These are phyloP conservation scores for Aegle marmelos DNA, from an alignment of 345 rosid genomes.

Conservation along the genomic window DNA sequence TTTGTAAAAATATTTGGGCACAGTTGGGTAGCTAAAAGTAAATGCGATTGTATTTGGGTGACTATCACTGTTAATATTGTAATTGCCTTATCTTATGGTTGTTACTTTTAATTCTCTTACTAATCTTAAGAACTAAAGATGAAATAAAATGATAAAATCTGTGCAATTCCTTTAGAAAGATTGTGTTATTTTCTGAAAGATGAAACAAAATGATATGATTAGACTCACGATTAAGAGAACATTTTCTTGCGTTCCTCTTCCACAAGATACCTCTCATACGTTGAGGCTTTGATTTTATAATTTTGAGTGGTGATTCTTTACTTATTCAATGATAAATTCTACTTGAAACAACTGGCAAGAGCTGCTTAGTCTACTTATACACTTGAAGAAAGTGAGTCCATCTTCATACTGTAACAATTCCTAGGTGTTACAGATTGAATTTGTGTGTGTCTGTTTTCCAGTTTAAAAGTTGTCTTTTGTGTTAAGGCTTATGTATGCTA, in stretches of 20 bases:
- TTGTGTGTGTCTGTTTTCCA: neutral
- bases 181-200: neutral
- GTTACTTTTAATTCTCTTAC: neutral
- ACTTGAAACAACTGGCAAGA: neutral
- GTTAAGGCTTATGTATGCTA: neutral
- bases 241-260: neutral
- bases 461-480: neutral
- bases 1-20: neutral
- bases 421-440: neutral
- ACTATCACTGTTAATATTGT: neutral
- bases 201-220: neutral
- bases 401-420: neutral
- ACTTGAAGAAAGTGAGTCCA: neutral
- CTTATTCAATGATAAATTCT: neutral
- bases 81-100: neutral
- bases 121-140: neutral
- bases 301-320: neutral
- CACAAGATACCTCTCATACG: neutral
- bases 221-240: neutral
- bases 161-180: neutral
- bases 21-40: neutral
- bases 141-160: neutral
- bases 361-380: neutral
- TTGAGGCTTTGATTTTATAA: neutral
- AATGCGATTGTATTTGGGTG: neutral